phyloP scores from a whole-genome alignment of 1,284 basidiomycete genomes.

The Ceratobasidium sp. region DNA sequence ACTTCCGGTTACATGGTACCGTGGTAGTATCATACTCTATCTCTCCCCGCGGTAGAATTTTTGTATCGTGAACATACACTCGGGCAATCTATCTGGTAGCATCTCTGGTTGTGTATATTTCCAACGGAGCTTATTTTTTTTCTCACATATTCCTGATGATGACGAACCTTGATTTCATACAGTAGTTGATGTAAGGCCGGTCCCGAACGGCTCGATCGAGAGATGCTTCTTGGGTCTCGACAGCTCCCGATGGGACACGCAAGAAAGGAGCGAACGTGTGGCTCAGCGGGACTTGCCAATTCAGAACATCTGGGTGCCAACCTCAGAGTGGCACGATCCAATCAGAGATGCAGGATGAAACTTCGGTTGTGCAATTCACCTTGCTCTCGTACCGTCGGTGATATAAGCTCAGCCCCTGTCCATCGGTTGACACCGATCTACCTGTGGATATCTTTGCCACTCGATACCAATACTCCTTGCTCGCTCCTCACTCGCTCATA shows the following conservation, averaged over 20 bases:
- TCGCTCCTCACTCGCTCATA: constrained; percentile 1
- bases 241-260: neutral
- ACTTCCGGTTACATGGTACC: neutral
- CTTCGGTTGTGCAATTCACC: neutral
- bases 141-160: neutral
- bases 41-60: no score
- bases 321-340: neutral
- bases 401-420: no score
- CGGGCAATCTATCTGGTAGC: no score
- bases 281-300: constrained; percentile 4
- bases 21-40: neutral
- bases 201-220: neutral
- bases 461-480: neutral
- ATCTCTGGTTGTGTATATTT: no score
- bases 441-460: neutral
- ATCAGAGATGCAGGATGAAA: neutral
- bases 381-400: no score
- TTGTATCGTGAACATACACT: no score
- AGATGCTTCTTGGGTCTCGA: no score
- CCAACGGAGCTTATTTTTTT: no score
- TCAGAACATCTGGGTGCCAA: neutral
- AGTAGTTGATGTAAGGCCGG: neutral
- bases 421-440: no score
- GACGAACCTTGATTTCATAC: constrained; percentile 1
- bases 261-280: neutral